phyloP scores from a whole-genome alignment of 2,329 filamentous ascomycete genomes.

The Monosporascus sp. region DNA sequence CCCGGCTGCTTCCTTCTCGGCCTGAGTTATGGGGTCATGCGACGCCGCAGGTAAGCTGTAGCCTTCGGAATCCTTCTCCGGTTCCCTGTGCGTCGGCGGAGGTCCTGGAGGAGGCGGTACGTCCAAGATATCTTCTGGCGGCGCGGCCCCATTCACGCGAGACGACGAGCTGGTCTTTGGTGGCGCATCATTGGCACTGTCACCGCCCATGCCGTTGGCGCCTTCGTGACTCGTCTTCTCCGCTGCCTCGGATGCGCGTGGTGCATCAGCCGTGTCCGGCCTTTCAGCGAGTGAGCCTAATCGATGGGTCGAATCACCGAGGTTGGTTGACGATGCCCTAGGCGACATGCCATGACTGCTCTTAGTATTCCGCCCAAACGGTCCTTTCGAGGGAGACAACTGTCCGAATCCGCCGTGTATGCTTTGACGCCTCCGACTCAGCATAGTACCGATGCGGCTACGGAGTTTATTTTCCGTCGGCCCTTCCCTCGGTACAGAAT shows the following conservation, averaged over 20 bases:
- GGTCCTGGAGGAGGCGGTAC: constrained; percentile 47
- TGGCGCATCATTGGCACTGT: constrained; percentile 27
- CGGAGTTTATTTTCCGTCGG: constrained; percentile 51
- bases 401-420: constrained; percentile 57
- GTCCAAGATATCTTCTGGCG: constrained; percentile 41
- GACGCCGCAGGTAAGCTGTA: constrained; percentile 65
- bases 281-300: constrained; percentile 55
- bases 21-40: constrained; percentile 64
- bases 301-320: constrained; percentile 47
- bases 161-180: constrained; percentile 27
- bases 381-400: constrained; percentile 51
- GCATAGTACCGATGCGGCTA: constrained; percentile 64
- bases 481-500: constrained; percentile 37
- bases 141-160: constrained; percentile 43
- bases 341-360: constrained; percentile 63
- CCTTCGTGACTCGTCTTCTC: constrained; percentile 35
- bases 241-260: constrained; percentile 26
- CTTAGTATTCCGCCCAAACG: constrained; percentile 57
- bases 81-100: constrained; percentile 40
- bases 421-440: constrained; percentile 61
- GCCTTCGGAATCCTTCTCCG: constrained; percentile 65
- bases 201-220: constrained; percentile 40
- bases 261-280: constrained; percentile 33
- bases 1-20: constrained; percentile 59
- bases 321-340: constrained; percentile 53